phyloP scores from a whole-genome alignment of 2,329 filamentous ascomycete species.

The Hymenoscyphus infarciens region DNA sequence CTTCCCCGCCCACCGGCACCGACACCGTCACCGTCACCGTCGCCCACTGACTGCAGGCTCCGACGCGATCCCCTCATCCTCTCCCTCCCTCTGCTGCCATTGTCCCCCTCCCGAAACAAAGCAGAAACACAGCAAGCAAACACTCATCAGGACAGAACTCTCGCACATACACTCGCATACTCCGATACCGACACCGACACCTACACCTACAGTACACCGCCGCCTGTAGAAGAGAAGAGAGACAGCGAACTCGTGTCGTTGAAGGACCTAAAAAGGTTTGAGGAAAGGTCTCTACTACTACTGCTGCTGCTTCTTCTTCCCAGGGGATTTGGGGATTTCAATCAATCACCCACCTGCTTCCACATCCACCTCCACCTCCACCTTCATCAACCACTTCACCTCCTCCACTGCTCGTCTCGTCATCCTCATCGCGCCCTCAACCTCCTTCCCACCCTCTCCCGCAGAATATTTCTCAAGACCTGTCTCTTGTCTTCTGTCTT shows the following conservation, averaged over 20 bases:
- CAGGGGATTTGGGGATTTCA: conserved; percentile 27
- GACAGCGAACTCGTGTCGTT: conserved; percentile 25
- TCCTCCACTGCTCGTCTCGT: conserved; percentile 18
- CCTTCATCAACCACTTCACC: conserved; percentile 30
- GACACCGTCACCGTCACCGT: background rate
- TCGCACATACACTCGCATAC: conserved; percentile 2
- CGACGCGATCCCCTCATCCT: background rate
- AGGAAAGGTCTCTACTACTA: conserved; percentile 36
- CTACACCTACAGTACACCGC: background rate
- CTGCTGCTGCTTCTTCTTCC: conserved; percentile 28
- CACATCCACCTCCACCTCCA: conserved; percentile 17
- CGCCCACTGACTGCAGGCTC: conserved; percentile 5
- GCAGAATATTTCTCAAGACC: conserved; percentile 25
- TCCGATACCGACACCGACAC: background rate
- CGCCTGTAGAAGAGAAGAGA: conserved; percentile 7
- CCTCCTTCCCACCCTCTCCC: conserved; percentile 27
- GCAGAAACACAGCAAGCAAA: conserved; percentile 29
- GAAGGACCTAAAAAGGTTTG: conserved; percentile 36
- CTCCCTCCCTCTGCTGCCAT: conserved; percentile 13
- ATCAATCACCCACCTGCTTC: conserved; percentile 7
- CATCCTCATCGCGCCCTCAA: conserved; percentile 30
- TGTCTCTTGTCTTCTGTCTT: conserved; percentile 27
- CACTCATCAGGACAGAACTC: conserved; percentile 14
- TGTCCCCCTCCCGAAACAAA: conserved; percentile 28
- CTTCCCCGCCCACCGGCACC: background rate